These are phyloP conservation scores for Diaporthe australafricana DNA, from an alignment of 2,329 filamentous ascomycete genomes.

Conservation along the genomic window DNA sequence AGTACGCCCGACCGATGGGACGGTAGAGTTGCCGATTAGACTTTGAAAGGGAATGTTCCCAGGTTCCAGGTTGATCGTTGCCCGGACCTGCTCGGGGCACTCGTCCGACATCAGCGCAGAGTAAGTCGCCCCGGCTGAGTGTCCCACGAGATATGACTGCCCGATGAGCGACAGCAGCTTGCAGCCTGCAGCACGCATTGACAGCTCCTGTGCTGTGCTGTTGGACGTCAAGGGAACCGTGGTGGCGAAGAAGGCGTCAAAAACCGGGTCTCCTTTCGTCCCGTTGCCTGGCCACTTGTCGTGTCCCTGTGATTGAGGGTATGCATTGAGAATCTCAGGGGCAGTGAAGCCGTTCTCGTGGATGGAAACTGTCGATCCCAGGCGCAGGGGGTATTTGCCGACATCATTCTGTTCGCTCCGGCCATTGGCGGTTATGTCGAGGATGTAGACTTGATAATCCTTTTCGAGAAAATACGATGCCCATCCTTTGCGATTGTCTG, in stretches of 20 bases:
- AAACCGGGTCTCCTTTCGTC: constrained; percentile 44
- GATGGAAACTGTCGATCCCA: constrained; percentile 34
- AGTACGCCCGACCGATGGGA: neutral
- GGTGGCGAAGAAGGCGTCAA: constrained; percentile 46
- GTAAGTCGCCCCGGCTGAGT: constrained; percentile 43
- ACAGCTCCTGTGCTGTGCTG: constrained; percentile 43
- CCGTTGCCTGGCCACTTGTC: constrained; percentile 53
- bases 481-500: constrained; percentile 59
- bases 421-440: constrained; percentile 43
- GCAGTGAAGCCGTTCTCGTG: constrained; percentile 44
- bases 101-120: constrained; percentile 18
- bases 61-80: constrained; percentile 15
- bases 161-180: constrained; percentile 45
- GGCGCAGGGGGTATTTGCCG: constrained; percentile 38
- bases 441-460: constrained; percentile 59
- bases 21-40: constrained; percentile 21
- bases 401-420: constrained; percentile 41
- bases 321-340: constrained; percentile 36
- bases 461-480: constrained; percentile 57
- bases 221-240: constrained; percentile 46
- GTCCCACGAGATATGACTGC: constrained; percentile 46
- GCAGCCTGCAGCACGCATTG: constrained; percentile 46
- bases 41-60: constrained; percentile 10
- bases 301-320: constrained; percentile 50
- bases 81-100: constrained; percentile 6